phyloP scores from a whole-genome alignment of 208 protist species.

The Trypanosoma mega region DNA sequence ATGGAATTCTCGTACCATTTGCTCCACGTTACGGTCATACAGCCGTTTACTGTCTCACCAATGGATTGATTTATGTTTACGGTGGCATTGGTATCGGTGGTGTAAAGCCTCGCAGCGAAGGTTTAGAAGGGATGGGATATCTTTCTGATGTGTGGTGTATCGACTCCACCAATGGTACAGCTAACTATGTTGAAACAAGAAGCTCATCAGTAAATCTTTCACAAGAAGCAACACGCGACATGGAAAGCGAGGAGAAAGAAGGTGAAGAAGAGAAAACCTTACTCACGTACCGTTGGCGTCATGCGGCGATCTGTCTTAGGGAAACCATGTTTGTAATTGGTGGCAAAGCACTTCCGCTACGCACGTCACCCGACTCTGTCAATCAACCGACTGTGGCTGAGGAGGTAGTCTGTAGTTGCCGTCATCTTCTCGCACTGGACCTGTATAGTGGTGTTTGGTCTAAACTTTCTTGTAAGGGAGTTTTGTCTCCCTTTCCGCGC shows the following conservation, averaged over 20 bases:
- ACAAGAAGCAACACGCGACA: too few species aligned
- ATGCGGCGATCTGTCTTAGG: conserved; percentile 52
- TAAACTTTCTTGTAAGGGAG: conserved; percentile 27
- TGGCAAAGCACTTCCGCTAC: conserved; percentile 25
- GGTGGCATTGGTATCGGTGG: conserved; percentile 38
- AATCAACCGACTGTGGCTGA: background rate
- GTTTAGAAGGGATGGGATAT: conserved; percentile 12
- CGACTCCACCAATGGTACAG: conserved; percentile 2
- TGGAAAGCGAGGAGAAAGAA: too few species aligned
- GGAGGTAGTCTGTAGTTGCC: conserved; percentile 37
- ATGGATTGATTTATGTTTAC: conserved; percentile 64
- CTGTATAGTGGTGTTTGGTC: conserved; percentile 37
- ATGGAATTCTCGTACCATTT: conserved; percentile 1
- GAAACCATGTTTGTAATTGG: conserved; percentile 61
- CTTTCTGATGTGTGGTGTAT: conserved; percentile 29
- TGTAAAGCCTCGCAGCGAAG: background rate
- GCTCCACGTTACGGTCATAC: conserved; percentile 56
- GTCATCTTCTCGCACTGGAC: conserved; percentile 52
- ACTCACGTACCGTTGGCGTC: conserved; percentile 43
- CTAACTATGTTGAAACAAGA: conserved; percentile 7
- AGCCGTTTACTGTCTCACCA: conserved; percentile 36
- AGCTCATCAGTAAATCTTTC: background rate
- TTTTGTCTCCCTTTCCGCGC: conserved; percentile 41
- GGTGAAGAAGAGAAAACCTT: background rate
- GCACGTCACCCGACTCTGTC: too few species aligned